A percentile compares a stretch with the other conserved stretches of the same genome.
These are phyloP conservation scores for Byssoonygena ceratinophila DNA, from an alignment of 2,329 filamentous ascomycete species.

Conservation along the genomic window DNA sequence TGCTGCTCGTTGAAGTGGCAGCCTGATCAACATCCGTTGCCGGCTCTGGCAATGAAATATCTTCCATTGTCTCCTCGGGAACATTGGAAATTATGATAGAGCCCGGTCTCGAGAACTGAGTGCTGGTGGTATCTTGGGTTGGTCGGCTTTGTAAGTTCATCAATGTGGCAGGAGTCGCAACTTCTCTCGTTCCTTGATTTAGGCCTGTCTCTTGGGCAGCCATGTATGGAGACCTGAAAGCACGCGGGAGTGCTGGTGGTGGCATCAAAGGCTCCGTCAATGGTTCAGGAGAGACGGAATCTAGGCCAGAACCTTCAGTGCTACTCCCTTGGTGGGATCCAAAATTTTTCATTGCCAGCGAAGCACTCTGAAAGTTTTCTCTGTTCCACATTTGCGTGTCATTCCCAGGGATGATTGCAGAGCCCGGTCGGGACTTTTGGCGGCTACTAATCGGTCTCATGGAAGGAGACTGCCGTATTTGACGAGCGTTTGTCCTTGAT, in stretches of 20 bases:
- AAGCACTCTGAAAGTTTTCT: constrained; percentile 13
- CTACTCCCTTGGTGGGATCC: constrained; percentile 28
- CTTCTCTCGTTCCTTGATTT: constrained; percentile 38
- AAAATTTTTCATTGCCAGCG: constrained; percentile 20
- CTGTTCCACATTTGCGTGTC: constrained; percentile 12
- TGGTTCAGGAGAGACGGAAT: constrained; percentile 42
- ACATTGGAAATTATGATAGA: constrained; percentile 33
- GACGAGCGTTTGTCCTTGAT: constrained; percentile 27
- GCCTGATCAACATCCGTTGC: constrained; percentile 44
- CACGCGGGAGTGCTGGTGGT: constrained; percentile 37
- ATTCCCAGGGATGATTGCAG: not conserved
- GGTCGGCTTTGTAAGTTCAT: constrained; percentile 59
- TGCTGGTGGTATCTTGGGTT: constrained; percentile 30
- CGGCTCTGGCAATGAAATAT: constrained; percentile 64
- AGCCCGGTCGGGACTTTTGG: constrained; percentile 25
- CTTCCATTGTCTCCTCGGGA: constrained; percentile 51
- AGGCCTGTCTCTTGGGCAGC: constrained; percentile 24
- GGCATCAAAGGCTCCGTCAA: constrained; percentile 43
- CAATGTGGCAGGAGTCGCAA: constrained; percentile 76
- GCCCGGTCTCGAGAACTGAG: constrained; percentile 28
- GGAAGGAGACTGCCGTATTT: constrained; percentile 36
- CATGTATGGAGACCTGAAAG: constrained; percentile 34
- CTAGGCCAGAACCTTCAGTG: constrained; percentile 38
- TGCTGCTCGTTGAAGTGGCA: constrained; percentile 25
- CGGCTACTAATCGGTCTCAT: constrained; percentile 31